Evolutionary conservation across 2,329 filamentous ascomycete species (phyloP).

Genomic region (Phyllosticta ampelicida): DNA sequence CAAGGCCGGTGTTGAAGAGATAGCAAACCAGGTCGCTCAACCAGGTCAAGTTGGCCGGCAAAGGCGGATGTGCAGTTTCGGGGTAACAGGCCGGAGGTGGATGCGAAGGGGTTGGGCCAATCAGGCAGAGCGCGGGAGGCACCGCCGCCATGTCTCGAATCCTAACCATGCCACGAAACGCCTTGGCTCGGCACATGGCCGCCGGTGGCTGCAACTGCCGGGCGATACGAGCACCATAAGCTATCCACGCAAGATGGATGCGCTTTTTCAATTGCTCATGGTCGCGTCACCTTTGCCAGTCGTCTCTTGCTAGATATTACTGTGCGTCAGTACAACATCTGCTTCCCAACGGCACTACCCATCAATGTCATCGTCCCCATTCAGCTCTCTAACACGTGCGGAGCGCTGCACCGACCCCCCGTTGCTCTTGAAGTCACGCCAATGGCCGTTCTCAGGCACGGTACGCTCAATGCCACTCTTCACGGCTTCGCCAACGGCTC

Average conservation of each 20-base stretch:
- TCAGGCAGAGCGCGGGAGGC: neutral
- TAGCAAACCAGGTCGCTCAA: neutral
- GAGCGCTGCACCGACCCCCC: neutral
- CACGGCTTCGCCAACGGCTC: constrained; percentile 6
- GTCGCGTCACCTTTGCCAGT: neutral
- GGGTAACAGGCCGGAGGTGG: neutral
- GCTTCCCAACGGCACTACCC: neutral
- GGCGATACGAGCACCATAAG: neutral
- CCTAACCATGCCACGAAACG: neutral
- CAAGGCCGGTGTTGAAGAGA: neutral
- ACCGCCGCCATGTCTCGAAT: neutral
- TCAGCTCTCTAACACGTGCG: neutral
- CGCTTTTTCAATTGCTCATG: neutral
- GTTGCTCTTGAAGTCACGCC: neutral
- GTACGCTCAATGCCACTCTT: constrained; percentile 12
- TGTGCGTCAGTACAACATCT: neutral
- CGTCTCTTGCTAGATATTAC: neutral
- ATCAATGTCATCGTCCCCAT: neutral
- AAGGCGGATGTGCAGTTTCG: neutral
- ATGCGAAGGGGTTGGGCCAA: neutral
- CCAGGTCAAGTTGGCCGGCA: neutral
- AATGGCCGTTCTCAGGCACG: constrained; percentile 7
- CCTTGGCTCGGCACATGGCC: neutral
- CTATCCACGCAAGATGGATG: neutral
- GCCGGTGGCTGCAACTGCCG: neutral